These are phyloP conservation scores for Scalesia atractyloides DNA, from an alignment of 129 eudicot species.

Conservation along the genomic window DNA sequence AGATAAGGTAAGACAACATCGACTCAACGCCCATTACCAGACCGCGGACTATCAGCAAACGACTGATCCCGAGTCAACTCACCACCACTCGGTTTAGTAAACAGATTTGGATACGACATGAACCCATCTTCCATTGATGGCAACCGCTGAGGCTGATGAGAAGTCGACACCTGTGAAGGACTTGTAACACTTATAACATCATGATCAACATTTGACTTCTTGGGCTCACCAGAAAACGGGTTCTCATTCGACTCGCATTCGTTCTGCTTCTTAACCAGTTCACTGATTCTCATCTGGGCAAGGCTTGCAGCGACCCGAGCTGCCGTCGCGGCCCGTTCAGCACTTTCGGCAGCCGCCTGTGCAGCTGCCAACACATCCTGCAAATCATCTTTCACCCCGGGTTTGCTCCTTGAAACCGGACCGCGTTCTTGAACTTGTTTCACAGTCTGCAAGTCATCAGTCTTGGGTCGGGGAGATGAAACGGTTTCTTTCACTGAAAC, in stretches of 20 bases:
- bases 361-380: slow-evolving; percentile 82
- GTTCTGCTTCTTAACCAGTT: slow-evolving; percentile 54
- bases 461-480: slow-evolving; percentile 44
- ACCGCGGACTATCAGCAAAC: slow-evolving; percentile 37
- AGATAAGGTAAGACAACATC: neutral
- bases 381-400: slow-evolving; percentile 52
- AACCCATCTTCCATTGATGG: slow-evolving; percentile 81
- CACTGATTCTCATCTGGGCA: slow-evolving; percentile 68
- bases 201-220: slow-evolving; percentile 24
- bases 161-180: slow-evolving; percentile 16
- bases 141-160: slow-evolving; percentile 67
- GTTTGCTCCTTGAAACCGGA: slow-evolving; percentile 38
- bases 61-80: slow-evolving; percentile 48
- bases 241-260: slow-evolving; percentile 50
- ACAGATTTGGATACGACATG: slow-evolving; percentile 77
- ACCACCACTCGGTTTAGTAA: slow-evolving; percentile 43
- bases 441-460: slow-evolving; percentile 23
- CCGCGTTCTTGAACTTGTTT: slow-evolving; percentile 35
- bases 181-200: slow-evolving; percentile 26
- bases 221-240: slow-evolving; percentile 44
- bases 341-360: slow-evolving; percentile 78
- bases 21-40: slow-evolving; percentile 33
- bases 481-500: slow-evolving; percentile 36
- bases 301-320: slow-evolving; percentile 88
- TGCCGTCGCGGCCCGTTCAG: slow-evolving; percentile 88